phyloP scores from a whole-genome alignment of 2,329 filamentous ascomycete species.

The Sphaerulina populicola region DNA sequence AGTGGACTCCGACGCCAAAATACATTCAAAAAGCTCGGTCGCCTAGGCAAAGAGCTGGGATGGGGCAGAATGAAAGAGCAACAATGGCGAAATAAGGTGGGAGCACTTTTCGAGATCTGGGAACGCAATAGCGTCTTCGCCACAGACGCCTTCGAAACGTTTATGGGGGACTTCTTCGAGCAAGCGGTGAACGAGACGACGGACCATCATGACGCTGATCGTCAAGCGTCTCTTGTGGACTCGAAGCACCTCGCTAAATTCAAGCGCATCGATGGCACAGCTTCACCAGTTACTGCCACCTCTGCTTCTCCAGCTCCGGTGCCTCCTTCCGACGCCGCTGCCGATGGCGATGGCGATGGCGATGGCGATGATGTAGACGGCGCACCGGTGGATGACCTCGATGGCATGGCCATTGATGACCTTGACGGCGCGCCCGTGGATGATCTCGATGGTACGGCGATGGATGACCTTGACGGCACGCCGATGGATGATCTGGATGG shows the following conservation, averaged over 20 bases:
- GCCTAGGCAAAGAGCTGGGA: conserved; percentile 59
- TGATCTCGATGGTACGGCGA: conserved; percentile 13
- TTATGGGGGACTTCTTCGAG: conserved; percentile 62
- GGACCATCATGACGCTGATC: conserved; percentile 36
- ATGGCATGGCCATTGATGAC: conserved; percentile 9
- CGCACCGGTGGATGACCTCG: conserved; percentile 31
- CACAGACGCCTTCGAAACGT: conserved; percentile 61
- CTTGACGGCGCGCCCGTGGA: conserved; percentile 3
- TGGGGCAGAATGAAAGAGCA: conserved; percentile 79
- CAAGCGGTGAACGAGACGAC: conserved; percentile 56
- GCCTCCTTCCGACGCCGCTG: not conserved
- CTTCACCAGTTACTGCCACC: conserved; percentile 21
- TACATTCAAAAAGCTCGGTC: conserved; percentile 67
- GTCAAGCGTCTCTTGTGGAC: conserved; percentile 31
- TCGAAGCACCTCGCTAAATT: conserved; percentile 32
- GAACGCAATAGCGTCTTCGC: conserved; percentile 60
- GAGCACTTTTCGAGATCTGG: conserved; percentile 61
- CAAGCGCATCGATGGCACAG: conserved; percentile 48
- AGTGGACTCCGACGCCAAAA: conserved; percentile 57
- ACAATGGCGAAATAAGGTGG: conserved; percentile 73
- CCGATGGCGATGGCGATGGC: conserved; percentile 40
- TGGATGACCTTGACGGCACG: conserved; percentile 39
- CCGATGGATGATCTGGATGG: conserved; percentile 32
- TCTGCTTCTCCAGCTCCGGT: conserved; percentile 13
- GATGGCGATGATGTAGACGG: conserved; percentile 34